Base-by-base conservation (phyloP, 1,139 yeast genomes). In the Kodamaea suecica region DNA sequence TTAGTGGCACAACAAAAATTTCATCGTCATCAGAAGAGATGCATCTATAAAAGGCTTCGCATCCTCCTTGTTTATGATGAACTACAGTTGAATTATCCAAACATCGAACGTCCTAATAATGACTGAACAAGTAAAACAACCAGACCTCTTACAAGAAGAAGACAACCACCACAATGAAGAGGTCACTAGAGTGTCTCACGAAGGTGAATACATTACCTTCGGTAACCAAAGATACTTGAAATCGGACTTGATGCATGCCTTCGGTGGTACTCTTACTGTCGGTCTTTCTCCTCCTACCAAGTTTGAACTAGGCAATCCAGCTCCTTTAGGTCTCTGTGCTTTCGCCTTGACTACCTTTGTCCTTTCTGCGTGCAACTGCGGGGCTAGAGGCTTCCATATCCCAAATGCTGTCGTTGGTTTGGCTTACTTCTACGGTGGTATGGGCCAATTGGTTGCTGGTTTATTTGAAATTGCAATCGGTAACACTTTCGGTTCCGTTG, bases 191-290 rank as follows among this genome's bases (percentile, higher is more conserved):
- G 34, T 48, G 11, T 38, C 43, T 24, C 42, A 45, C 30, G 73
- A 69, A 29, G 74, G 80, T 28, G 84, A 82, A 39, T 81, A 76
- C 53, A 68, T 86, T 40, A 80, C 70, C 48, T 74, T 86, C 47
- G 96, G 95, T 11, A 75, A 78, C 49, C 80, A 83, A 41, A 79
- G 73, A 52, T 86, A 83, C 47, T 67, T 76, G 44, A 42, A 41
- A 34, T 36, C 44, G 17, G 74, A 69, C 43, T 62, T 69, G 44
- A 53, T 61, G 62, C 43, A 48, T 24, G 75, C 74, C 16, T 65
- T 65, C 33, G 71, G 68, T 35, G 70, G 71, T 55, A 49, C 63
- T 6, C 59, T 68, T 47, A 65, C 61, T 37, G 68, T 66, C 2
- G 73, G 66, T 29, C 51, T 54, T 24, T 35, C 66, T 0, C 69